These are phyloP conservation scores for Zea mays DNA, from an alignment of 176 grass and related monocot genomes.

Conservation along the genomic window Zm-B73-REFERENCE-NAM-5.0 NC_050105.1:130909001-130909500, in stretches of 20 bases:
- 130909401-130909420: background rate
- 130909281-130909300: conserved; percentile 37
- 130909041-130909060: conserved; percentile 80
- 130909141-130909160: conserved; percentile 82
- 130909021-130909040: conserved; percentile 78
- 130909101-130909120: conserved; percentile 84
- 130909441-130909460: no score
- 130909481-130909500: no score
- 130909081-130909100: conserved; percentile 88
- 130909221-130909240: background rate
- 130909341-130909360: conserved; percentile 71
- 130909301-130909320: conserved; percentile 85
- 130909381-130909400: conserved; percentile 42
- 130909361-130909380: conserved; percentile 85
- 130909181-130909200: conserved; percentile 86
- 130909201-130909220: conserved; percentile 59
- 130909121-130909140: conserved; percentile 72
- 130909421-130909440: no score
- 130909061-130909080: conserved; percentile 74
- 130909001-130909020: conserved; percentile 67
- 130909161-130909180: conserved; percentile 86
- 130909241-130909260: background rate
- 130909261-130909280: background rate
- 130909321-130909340: background rate
- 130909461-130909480: no score